These are phyloP conservation scores for Ogataea saltuana DNA, from an alignment of 805 yeast species.

Conservation along the genomic window DNA sequence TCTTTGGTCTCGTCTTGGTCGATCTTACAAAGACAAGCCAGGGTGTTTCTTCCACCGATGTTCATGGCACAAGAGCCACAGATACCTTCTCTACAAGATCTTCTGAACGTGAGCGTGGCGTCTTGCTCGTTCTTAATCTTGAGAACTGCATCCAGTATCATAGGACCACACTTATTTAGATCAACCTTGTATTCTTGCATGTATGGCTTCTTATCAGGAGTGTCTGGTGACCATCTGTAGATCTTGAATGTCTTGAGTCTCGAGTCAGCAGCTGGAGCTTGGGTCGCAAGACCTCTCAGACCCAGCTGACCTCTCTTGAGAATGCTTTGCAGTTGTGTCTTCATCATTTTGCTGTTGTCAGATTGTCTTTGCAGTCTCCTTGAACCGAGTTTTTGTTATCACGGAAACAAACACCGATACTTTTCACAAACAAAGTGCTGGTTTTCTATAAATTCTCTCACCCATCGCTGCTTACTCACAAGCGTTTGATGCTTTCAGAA, in stretches of 20 bases:
- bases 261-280: conserved; percentile 57
- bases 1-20: conserved; percentile 76
- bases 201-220: conserved; percentile 87
- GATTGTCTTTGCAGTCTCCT: not conserved
- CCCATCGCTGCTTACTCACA: no score
- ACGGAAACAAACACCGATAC: not conserved
- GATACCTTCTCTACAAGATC: conserved; percentile 99
- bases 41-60: conserved; percentile 95
- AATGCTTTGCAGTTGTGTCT: conserved; percentile 13
- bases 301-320: conserved; percentile 15
- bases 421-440: not conserved
- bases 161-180: conserved; percentile 92
- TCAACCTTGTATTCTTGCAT: conserved; percentile 83
- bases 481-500: not conserved
- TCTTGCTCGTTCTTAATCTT: conserved; percentile 97
- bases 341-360: conserved; percentile 11
- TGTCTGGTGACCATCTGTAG: conserved; percentile 98
- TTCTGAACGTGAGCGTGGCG: conserved; percentile 90
- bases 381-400: no score
- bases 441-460: not conserved
- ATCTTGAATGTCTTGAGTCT: conserved; percentile 82
- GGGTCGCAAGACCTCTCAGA: conserved; percentile 46
- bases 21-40: conserved; percentile 94
- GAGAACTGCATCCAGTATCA: conserved; percentile 92
- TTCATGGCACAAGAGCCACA: conserved; percentile 99